Evolutionary conservation across 2,329 filamentous ascomycete species (phyloP).

Genomic region (Chalara sp.): DNA sequence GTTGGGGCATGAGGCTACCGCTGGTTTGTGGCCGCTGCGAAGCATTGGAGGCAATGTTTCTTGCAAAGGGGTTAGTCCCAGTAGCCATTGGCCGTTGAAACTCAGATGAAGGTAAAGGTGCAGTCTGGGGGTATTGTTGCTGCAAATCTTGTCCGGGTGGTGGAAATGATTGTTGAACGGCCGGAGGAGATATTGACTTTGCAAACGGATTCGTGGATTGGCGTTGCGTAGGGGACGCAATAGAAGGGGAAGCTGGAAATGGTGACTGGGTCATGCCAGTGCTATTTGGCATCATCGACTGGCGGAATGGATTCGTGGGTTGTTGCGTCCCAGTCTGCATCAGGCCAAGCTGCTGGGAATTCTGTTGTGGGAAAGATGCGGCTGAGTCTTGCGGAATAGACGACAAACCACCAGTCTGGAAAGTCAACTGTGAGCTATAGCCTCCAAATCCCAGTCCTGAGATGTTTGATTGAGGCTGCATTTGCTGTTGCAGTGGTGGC

Average conservation of each 20-base stretch:
- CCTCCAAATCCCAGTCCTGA: constrained; percentile 81
- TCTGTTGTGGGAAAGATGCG: constrained; percentile 39
- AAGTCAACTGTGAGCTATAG: constrained; percentile 61
- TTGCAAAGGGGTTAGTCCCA: constrained; percentile 66
- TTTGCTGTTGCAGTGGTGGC: constrained; percentile 26
- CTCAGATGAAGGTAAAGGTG: constrained; percentile 10
- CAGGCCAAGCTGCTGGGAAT: constrained; percentile 33
- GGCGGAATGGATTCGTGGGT: constrained; percentile 87
- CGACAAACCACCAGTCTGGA: constrained; percentile 45
- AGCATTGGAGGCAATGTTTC: constrained; percentile 31
- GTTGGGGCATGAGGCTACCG: constrained; percentile 58
- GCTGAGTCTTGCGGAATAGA: constrained; percentile 52
- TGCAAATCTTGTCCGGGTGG: constrained; percentile 29
- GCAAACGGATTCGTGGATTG: constrained; percentile 87
- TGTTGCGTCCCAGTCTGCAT: constrained; percentile 47
- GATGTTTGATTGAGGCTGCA: constrained; percentile 42
- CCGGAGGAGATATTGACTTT: constrained; percentile 42
- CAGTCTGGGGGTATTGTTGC: constrained; percentile 24
- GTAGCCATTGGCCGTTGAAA: constrained; percentile 45
- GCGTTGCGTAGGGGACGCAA: constrained; percentile 41
- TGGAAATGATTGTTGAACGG: constrained; percentile 26
- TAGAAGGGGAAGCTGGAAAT: constrained; percentile 34
- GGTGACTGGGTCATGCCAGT: constrained; percentile 39
- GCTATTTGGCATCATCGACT: constrained; percentile 67
- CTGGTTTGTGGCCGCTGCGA: constrained; percentile 24